Evolutionary conservation across 208 protist genomes (phyloP), one percentile per base, ranked within the genome.

Genomic region (Trypanosoma melophagium): DNA sequence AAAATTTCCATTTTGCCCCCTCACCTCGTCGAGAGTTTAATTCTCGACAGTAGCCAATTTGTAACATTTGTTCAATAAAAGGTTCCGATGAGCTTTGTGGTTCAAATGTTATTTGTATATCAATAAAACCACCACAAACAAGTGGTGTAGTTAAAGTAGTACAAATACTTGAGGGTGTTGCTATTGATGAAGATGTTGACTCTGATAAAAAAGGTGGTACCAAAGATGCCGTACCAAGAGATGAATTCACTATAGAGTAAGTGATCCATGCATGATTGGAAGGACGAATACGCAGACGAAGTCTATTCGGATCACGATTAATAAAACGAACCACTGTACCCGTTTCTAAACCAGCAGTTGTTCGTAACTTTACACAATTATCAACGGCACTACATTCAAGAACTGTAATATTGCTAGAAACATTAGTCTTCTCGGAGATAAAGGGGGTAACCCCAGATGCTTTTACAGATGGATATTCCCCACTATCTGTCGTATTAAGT

Each of bases 91-190:
- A 69, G 59, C 85, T 81, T 52, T 79, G 66, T 0, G 90, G 87
- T 42, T 72, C 50, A 63, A 94, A 96, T 52, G 66, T 45, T 3
- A 96, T 80, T 45, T 70, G 73, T 22, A 96, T 84, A 64, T 94
- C 87, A 14, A 96, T 72, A 70, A 84, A 96, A n/a, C 88, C 90
- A 38, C 87, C 87, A 57, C 74, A 92, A 60, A 68, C 84, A 66
- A 94, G 71, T 41, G 70, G 73, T 38, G 60, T 41, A 24, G 38
- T 59, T 40, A 64, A 5, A 17, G 61, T 49, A 25, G 42, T 66
- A 40, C 53, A 47, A 14, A 50, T 2, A 60, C 14, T 16, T 22
- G 41, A 28, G 24, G 66, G 12, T 13, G 55, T 8, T 13, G 21
- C 25, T 7, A 57, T 10, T 0, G 28, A 21, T 24, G 28, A 47